Evolutionary conservation across 805 yeast genomes (phyloP), one percentile per base, ranked within the genome.

Genomic region (Hanseniaspora osmophila): DNA sequence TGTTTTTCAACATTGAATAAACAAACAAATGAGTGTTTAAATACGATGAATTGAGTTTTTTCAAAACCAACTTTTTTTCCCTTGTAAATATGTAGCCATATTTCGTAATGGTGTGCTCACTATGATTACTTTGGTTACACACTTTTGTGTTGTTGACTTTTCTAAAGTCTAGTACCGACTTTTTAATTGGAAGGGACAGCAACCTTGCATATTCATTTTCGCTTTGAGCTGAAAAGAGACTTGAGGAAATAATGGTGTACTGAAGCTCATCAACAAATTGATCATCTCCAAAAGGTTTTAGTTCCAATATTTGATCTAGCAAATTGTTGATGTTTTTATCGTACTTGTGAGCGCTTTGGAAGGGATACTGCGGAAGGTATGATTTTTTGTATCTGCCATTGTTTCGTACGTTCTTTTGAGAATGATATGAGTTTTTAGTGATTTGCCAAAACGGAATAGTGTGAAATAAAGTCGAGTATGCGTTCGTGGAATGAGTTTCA

Each of bases 201-300:
- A 37, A 42, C 29, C 50, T 42, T 51, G 19, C n/a, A 52, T 51
- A 0, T 56, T 53, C 43, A 49, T 49, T 42, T 49, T 54, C 6
- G 51, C 43, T 40, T 55, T 48, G 47, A 50, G 44, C 11, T 51
- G 32, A 30, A 42, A 54, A 46, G 49, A 56, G 32, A 55, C 58
- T 42, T 55, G 77, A 71, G 3, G 77, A 67, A 6, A 75, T 66
- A 2, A 75, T 54, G 3, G 64, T 56, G 53, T 74, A 76, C 41
- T 74, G 66, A 50, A 74, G 72, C 49, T 74, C 74, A 47, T 76
- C 80, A 27, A 64, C 50, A 51, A 74, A 75, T 30, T 49, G 50
- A 27, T 48, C 48, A 30, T 49, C 38, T 4, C 30, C 43, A 37
- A 35, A 49, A 12, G 56, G 52, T 2, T 42, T 5, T 33, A 48